Conservation (phyloP, 768 basidiomycete species). For the Suillus lakei region DNA sequence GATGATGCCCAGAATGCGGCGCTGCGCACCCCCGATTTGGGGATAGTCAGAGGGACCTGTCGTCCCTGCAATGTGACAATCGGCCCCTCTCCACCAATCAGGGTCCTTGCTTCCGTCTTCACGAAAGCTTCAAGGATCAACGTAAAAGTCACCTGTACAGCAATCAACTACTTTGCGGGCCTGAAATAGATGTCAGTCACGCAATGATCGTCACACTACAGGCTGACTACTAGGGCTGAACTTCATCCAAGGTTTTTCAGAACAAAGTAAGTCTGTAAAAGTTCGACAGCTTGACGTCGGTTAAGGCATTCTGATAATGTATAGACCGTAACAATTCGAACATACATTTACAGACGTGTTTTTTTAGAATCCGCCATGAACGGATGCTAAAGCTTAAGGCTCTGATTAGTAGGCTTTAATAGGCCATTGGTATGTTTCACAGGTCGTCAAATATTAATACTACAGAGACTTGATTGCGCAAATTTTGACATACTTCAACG, state of each 20-base stretch:
- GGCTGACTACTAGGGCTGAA: neutral
- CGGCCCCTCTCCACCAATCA: neutral
- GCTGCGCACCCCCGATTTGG: neutral
- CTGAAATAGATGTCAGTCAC: slow-evolving; percentile 4
- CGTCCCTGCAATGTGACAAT: neutral
- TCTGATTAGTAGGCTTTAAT: neutral
- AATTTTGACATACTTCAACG: neutral
- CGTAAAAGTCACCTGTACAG: neutral
- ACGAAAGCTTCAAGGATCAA: slow-evolving; percentile 4
- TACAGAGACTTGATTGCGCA: neutral
- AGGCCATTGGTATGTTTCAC: neutral
- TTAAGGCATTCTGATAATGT: neutral
- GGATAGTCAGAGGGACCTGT: neutral
- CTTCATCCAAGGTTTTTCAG: neutral
- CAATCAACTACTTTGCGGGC: neutral
- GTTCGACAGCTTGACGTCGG: slow-evolving; percentile 3
- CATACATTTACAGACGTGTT: neutral
- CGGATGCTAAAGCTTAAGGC: neutral
- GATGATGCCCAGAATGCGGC: neutral
- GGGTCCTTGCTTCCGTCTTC: neutral
- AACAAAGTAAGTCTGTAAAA: slow-evolving; percentile 5
- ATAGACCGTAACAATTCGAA: neutral
- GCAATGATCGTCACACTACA: neutral
- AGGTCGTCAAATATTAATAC: neutral
- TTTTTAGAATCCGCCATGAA: neutral